Evolutionary conservation across 306 rosid species (phyloP).

Genomic region (Albizia julibrissin): DNA sequence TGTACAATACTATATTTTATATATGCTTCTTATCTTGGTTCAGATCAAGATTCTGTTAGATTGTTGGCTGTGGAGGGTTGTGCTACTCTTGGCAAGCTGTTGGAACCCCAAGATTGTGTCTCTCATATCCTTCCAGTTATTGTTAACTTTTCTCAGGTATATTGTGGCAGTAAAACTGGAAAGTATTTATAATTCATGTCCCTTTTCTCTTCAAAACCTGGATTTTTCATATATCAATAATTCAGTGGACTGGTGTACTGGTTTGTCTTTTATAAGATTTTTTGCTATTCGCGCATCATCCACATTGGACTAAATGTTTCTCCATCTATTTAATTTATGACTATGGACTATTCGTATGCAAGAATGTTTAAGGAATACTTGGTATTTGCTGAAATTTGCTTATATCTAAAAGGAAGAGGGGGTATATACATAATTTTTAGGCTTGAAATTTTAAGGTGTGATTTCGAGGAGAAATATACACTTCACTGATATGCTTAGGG

Average conservation of each 20-base stretch:
- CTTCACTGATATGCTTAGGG: background rate
- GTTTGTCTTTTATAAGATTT: background rate
- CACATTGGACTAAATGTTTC: background rate
- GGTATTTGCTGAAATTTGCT: background rate
- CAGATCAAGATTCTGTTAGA: constrained; percentile 90
- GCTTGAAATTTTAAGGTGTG: background rate
- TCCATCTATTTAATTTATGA: background rate
- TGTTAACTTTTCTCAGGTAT: constrained; percentile 86
- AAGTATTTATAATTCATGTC: background rate
- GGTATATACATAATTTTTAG: background rate
- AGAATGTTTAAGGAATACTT: background rate
- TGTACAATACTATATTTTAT: background rate
- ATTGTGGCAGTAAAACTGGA: background rate
- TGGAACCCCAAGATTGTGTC: constrained; percentile 86
- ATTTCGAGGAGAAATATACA: background rate
- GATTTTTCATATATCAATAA: background rate
- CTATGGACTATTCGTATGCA: background rate
- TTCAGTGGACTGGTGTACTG: background rate
- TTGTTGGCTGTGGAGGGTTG: constrained; percentile 85
- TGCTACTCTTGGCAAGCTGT: constrained; percentile 82
- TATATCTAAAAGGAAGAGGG: background rate
- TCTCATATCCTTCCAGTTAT: constrained; percentile 79
- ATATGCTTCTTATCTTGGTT: constrained; percentile 1
- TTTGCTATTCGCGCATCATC: background rate
- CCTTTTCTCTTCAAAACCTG: background rate